Base-by-base conservation (phyloP, 2,329 filamentous ascomycete species). In the Zarea fungicola region DNA sequence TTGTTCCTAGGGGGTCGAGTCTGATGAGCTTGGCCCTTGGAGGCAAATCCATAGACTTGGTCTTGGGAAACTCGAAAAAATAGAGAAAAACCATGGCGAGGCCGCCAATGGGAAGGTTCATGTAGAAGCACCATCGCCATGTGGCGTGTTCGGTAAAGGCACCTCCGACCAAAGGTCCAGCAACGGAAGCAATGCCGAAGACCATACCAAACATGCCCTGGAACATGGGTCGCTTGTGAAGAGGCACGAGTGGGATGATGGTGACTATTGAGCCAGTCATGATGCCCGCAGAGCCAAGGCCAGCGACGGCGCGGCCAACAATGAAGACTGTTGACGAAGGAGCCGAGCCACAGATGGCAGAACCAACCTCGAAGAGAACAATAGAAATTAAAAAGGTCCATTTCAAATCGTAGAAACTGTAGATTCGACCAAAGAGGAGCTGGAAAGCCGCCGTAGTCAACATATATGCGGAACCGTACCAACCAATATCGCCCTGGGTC, bases 381-480 rank as follows among this genome's bases (percentile, higher is more conserved):
- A 80, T 70, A 47, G 66, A 71, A 6, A 55, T 48, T 14, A 81
- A 58, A 48, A 80, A 78, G 2, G 62, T 61, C 65, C 64, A 70
- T 50, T 76, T 74, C 53, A 75, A 65, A 49, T 73, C 68, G 55
- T 78, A 80, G 54, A 76, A 76, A 53, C 70, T 73, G 60, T 78
- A 81, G 32, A 80, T 68, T 32, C 75, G 68, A 6, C 77, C 77
- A 57, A 76, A 80, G 8, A 78, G 57, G 4, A 78, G 66, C 56
- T 78, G 74, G 18, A 63, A 67, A n/a, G 76, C 75, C 6, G 76
- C 73, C 3, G 77, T 77, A 11, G 79, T 81, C 54, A 84, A 66
- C 70, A 83, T 76, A 59, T 80, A 79, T 6, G 75, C 73, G 41
- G 75, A 77, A 3, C 76, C 77, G 59, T 81, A 82, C 79, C 80